phyloP scores from a whole-genome alignment of 2,329 filamentous ascomycete genomes.

The Sporothrix schenckii region DNA sequence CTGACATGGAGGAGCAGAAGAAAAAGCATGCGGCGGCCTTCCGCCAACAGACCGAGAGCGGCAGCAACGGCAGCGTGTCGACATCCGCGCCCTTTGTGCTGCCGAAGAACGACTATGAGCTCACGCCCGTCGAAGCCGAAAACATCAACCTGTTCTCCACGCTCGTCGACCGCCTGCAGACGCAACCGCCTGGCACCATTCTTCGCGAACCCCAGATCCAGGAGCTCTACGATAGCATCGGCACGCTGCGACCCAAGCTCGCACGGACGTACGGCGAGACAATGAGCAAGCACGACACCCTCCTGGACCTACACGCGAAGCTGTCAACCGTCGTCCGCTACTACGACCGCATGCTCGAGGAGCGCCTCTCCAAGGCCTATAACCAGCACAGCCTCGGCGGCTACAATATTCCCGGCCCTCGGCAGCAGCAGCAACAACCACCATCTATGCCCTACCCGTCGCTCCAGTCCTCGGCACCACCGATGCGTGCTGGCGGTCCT shows the following conservation, averaged over 20 bases:
- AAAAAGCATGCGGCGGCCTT: slow-evolving; percentile 81
- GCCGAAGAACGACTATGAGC: slow-evolving; percentile 90
- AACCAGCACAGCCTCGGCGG: slow-evolving; percentile 73
- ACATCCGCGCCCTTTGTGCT: slow-evolving; percentile 59
- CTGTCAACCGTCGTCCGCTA: slow-evolving; percentile 94
- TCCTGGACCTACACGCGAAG: slow-evolving; percentile 92
- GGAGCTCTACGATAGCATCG: slow-evolving; percentile 96
- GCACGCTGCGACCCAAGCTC: slow-evolving; percentile 87
- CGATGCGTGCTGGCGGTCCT: slow-evolving; percentile 52
- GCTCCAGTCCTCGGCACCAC: slow-evolving; percentile 56
- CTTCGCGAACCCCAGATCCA: slow-evolving; percentile 97
- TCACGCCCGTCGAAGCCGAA: slow-evolving; percentile 90
- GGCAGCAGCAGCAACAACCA: slow-evolving; percentile 42
- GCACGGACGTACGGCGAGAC: slow-evolving; percentile 96
- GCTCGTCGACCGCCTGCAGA: slow-evolving; percentile 89
- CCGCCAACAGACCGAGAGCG: slow-evolving; percentile 71
- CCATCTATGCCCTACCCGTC: slow-evolving; percentile 70
- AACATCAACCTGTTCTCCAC: slow-evolving; percentile 97
- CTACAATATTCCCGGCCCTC: slow-evolving; percentile 60
- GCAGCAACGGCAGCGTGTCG: slow-evolving; percentile 44
- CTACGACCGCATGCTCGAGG: slow-evolving; percentile 97
- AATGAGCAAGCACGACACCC: slow-evolving; percentile 98
- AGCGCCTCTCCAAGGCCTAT: slow-evolving; percentile 90
- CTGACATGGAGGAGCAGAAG: slow-evolving; percentile 98
- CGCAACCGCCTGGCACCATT: slow-evolving; percentile 93